phyloP scores from a whole-genome alignment of 2,329 filamentous ascomycete genomes.

The Fusarium nelsonii region DNA sequence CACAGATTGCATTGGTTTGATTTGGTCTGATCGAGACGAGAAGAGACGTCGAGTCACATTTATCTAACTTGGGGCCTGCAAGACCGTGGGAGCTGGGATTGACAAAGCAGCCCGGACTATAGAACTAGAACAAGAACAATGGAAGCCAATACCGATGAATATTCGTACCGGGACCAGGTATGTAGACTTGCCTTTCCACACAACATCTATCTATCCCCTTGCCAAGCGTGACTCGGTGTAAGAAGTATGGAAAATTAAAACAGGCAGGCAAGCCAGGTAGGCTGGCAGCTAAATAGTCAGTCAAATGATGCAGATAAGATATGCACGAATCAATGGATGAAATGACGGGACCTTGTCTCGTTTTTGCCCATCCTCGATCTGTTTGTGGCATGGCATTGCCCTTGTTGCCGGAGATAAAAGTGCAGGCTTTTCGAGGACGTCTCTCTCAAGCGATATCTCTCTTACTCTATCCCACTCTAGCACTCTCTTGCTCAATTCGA shows the following conservation, averaged over 20 bases:
- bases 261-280: background rate
- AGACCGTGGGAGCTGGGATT: slow-evolving; percentile 11
- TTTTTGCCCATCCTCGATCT: slow-evolving; percentile 14
- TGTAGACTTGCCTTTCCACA: background rate
- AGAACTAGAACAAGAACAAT: background rate
- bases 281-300: background rate
- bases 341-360: slow-evolving; percentile 3
- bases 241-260: slow-evolving; percentile 9
- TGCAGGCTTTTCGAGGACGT: slow-evolving; percentile 14
- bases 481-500: slow-evolving; percentile 1
- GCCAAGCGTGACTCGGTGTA: slow-evolving; percentile 18
- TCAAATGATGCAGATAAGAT: slow-evolving; percentile 6
- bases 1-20: slow-evolving; percentile 21
- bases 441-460: slow-evolving; percentile 23
- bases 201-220: background rate
- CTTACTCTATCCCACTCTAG: background rate
- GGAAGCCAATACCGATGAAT: background rate
- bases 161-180: background rate
- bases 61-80: slow-evolving; percentile 10
- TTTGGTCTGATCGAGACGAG: slow-evolving; percentile 8
- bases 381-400: slow-evolving; percentile 19
- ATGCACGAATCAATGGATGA: slow-evolving; percentile 4
- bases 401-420: slow-evolving; percentile 14
- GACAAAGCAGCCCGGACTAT: background rate
- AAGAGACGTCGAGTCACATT: slow-evolving; percentile 6